Evolutionary conservation across 495 filamentous ascomycete genomes (phyloP).

Genomic region (Immersiella caudata): DNA sequence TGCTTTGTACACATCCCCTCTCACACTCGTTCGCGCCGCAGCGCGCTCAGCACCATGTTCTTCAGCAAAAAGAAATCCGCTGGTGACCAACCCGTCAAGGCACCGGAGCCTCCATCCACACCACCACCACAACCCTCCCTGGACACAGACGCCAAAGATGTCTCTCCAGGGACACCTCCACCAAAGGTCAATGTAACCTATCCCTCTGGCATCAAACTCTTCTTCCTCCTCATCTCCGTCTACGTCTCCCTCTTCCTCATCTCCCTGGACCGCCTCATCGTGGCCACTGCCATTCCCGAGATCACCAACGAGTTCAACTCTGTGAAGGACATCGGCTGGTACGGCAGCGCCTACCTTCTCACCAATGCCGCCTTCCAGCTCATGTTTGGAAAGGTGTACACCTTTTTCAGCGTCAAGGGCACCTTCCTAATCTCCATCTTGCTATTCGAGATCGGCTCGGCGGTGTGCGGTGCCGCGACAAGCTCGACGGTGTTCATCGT

Average conservation of each 20-base stretch:
- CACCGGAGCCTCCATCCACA: too few species aligned
- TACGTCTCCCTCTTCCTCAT: slow-evolving; percentile 40
- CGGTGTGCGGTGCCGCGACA: slow-evolving; percentile 58
- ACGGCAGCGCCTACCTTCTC: slow-evolving; percentile 57
- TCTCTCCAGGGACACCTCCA: slow-evolving; percentile 18
- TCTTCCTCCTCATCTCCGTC: slow-evolving; percentile 34
- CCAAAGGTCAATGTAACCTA: slow-evolving; percentile 34
- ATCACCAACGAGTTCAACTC: slow-evolving; percentile 55
- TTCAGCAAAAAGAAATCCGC: neutral
- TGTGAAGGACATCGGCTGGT: slow-evolving; percentile 59
- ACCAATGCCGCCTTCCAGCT: slow-evolving; percentile 48
- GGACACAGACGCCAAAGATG: neutral
- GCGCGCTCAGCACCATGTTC: neutral
- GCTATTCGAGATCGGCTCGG: slow-evolving; percentile 57
- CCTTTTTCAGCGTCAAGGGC: slow-evolving; percentile 47
- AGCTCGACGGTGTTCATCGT: slow-evolving; percentile 56
- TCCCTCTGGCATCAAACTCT: slow-evolving; percentile 34
- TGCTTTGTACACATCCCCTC: neutral
- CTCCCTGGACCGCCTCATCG: slow-evolving; percentile 43
- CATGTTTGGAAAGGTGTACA: slow-evolving; percentile 56
- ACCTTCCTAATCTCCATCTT: slow-evolving; percentile 45
- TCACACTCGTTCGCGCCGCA: neutral
- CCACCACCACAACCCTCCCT: too few species aligned
- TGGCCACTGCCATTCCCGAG: slow-evolving; percentile 53
- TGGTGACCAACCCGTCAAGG: neutral